Base-by-base conservation (phyloP, 1,139 yeast genomes). In the Lodderomyces pseudojiufengensis region DNA sequence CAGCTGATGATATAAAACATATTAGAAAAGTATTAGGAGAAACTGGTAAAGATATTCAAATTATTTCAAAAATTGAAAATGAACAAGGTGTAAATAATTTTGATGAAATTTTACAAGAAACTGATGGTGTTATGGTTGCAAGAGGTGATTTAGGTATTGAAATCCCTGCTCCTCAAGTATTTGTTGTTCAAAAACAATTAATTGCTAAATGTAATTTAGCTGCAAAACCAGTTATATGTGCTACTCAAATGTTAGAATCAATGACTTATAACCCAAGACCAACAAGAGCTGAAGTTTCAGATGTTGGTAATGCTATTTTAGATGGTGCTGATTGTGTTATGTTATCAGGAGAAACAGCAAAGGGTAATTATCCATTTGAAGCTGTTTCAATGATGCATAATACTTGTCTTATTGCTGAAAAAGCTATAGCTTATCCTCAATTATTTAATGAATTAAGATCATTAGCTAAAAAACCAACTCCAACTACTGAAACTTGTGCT, bases 261-360 rank as follows among this genome's bases (percentile, higher is more conserved):
- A 92, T 92, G 99, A 92, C 97, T 44, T 87, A 84, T 73, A 94
- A 92, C 83, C 99, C 99, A 64, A 84, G 98, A 72, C 98, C 99
- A 69, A 92, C 99, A 63, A 86, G 99, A 76, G 99, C 99, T 53
- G 99, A 92, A 75, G 97, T 92, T 47, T 84, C 95, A 39, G 99
- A 92, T 68, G 98, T 94, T 48, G 98, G 98, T 73, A 92, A 92
- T 69, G 98, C 98, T 54, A 84, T 94, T 54, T 80, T 92, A 63
- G 99, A 92, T 62, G 99, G 99, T 72, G 97, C 97, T 58, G 99
- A 92, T 76, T 92, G 97, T 84, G 96, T 90, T 62, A 92, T 92
- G 98, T 80, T 92, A 66, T 85, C 96, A 39, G 98, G 98, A 64
- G 99, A 92, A 75, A 92, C 99, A 54, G 98, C 99, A 59, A 92